Conservation (phyloP, 2,329 filamentous ascomycete species). For the Colletotrichum theobromicola region DNA sequence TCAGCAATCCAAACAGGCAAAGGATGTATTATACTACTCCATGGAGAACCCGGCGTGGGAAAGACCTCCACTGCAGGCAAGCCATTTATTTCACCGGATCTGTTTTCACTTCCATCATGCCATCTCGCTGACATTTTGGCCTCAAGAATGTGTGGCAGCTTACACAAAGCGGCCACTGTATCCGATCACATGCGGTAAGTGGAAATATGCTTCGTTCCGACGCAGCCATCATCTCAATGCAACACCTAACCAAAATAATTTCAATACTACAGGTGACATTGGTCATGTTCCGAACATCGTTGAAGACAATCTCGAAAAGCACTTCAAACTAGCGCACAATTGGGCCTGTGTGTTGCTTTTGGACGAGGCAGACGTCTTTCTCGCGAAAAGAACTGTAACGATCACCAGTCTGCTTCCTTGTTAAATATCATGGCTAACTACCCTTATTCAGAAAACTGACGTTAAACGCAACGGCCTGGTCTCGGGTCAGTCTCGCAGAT, state of each 20-base stretch:
- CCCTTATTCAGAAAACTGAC: not conserved
- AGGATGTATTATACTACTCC: conserved; percentile 6
- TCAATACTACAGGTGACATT: not conserved
- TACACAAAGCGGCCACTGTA: conserved; percentile 28
- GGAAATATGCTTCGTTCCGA: no score
- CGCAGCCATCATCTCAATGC: no score
- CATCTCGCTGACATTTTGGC: no score
- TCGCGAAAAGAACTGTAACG: no score
- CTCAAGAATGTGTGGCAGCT: conserved; percentile 25
- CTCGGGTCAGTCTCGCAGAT: not conserved
- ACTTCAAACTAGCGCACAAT: conserved; percentile 16
- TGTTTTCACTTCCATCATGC: no score
- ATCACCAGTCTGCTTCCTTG: no score
- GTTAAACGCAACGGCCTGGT: not conserved
- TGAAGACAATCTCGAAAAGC: conserved; percentile 23
- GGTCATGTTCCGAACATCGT: conserved; percentile 20
- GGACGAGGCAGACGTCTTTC: conserved; percentile 33
- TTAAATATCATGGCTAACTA: no score
- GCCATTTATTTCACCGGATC: no score
- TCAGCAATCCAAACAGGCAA: not conserved
- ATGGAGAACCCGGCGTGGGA: conserved; percentile 1
- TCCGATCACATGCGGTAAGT: conserved; percentile 25
- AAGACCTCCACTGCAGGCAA: conserved; percentile 5
- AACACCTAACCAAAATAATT: no score
- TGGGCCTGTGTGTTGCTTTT: conserved; percentile 33